Percentiles rank a stretch among this genome's conserved stretches.
Evolutionary conservation across 352 stramenopile species (phyloP).

Genomic region (Phytophthora tubulina): DNA sequence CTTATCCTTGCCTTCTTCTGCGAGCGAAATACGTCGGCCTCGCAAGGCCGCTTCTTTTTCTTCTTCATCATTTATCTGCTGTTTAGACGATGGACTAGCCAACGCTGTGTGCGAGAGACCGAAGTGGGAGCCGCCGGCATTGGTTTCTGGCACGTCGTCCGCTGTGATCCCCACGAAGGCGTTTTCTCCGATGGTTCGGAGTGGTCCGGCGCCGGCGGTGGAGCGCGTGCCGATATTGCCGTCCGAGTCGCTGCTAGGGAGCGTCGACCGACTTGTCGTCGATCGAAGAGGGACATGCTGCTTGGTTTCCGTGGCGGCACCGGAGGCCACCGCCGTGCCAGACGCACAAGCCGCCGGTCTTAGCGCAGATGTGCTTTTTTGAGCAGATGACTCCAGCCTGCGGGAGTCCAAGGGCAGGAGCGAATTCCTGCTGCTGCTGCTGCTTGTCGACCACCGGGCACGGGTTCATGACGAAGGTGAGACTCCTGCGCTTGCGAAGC

Average conservation of each 20-base stretch:
- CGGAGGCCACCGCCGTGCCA: too few species aligned
- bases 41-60: not conserved
- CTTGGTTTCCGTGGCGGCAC: too few species aligned
- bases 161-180: conserved; percentile 53
- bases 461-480: too few species aligned
- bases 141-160: not conserved
- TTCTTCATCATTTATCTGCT: not conserved
- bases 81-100: not conserved
- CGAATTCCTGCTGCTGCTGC: too few species aligned
- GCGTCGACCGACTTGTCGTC: conserved; percentile 54
- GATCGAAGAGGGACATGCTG: conserved; percentile 44
- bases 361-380: too few species aligned
- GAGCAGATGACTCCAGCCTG: too few species aligned
- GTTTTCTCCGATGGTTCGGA: conserved; percentile 70
- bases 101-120: not conserved
- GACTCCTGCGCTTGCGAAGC: too few species aligned
- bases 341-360: too few species aligned
- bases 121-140: not conserved
- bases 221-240: conserved; percentile 16
- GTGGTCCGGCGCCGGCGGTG: conserved; percentile 18
- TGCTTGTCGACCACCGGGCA: too few species aligned
- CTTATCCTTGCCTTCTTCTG: not conserved
- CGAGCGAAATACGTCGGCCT: not conserved
- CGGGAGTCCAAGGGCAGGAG: too few species aligned
- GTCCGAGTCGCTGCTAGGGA: conserved; percentile 34